Evolutionary conservation across 495 filamentous ascomycete genomes (phyloP).

Genomic region (Annulohypoxylon nitens): DNA sequence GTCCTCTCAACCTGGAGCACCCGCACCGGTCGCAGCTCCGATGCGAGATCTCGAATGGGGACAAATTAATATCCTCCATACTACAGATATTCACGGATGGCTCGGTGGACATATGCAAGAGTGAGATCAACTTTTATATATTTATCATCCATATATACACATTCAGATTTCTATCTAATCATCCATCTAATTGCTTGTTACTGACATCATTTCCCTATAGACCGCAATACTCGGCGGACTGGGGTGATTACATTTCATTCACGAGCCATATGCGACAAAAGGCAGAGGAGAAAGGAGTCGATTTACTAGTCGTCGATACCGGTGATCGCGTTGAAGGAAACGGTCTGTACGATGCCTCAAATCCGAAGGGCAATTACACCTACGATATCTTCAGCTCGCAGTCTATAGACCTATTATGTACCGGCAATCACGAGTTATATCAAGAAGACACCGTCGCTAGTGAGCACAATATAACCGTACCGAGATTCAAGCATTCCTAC

Average conservation of each 20-base stretch:
- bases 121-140: conserved; percentile 55
- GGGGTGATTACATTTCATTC: conserved; percentile 98
- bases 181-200: not conserved
- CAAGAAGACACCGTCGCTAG: conserved; percentile 77
- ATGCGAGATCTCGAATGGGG: conserved; percentile 89
- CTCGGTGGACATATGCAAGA: conserved; percentile 93
- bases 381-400: conserved; percentile 88
- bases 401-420: conserved; percentile 84
- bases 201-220: conserved; percentile 57
- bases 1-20: conserved; percentile 83
- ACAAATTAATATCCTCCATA: conserved; percentile 93
- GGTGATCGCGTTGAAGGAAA: conserved; percentile 96
- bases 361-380: conserved; percentile 87
- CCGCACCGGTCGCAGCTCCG: conserved; percentile 80
- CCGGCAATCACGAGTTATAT: conserved; percentile 97
- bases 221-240: conserved; percentile 92
- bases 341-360: conserved; percentile 92
- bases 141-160: not conserved
- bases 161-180: not conserved
- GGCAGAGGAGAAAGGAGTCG: conserved; percentile 81
- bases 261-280: conserved; percentile 80
- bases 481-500: conserved; percentile 80
- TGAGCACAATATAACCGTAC: conserved; percentile 83
- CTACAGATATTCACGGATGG: conserved; percentile 97
- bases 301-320: conserved; percentile 91